Evolutionary conservation across 305 asterid species (phyloP).

Genomic region (Solanum hybrid): DNA sequence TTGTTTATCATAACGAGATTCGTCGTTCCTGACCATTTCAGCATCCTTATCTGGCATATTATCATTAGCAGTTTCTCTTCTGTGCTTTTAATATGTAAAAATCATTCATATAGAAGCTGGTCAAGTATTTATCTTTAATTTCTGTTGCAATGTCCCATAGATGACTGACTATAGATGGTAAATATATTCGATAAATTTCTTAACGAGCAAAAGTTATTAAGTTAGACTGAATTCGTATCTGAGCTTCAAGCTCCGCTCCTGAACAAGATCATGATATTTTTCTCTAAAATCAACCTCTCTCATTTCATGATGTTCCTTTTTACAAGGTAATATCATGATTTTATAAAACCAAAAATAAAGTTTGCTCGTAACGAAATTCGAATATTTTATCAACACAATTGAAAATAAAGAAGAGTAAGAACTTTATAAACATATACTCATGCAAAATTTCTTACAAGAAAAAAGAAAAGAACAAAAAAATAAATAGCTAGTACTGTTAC

Average conservation of each 20-base stretch:
- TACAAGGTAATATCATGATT: neutral
- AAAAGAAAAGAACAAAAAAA: neutral
- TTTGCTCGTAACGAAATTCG: slow-evolving; percentile 31
- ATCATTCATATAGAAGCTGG: neutral
- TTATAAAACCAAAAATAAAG: neutral
- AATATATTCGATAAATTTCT: neutral
- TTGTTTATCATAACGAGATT: neutral
- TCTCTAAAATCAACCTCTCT: neutral
- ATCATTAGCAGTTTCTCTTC: neutral
- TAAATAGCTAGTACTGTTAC: neutral
- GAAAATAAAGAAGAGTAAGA: neutral
- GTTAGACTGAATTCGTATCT: neutral
- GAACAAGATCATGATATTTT: neutral
- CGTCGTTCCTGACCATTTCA: neutral
- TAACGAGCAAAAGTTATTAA: neutral
- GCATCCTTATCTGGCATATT: neutral
- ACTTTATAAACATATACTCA: neutral
- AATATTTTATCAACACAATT: slow-evolving; percentile 14
- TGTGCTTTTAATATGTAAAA: neutral
- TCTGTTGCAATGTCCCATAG: neutral
- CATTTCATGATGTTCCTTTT: neutral
- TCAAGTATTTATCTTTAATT: neutral
- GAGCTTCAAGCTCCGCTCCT: neutral
- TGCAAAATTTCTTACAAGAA: neutral
- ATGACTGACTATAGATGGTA: neutral